These are phyloP conservation scores for Arxiozyma slooffiae DNA, from an alignment of 1,139 yeast genomes.

Conservation along the genomic window DNA sequence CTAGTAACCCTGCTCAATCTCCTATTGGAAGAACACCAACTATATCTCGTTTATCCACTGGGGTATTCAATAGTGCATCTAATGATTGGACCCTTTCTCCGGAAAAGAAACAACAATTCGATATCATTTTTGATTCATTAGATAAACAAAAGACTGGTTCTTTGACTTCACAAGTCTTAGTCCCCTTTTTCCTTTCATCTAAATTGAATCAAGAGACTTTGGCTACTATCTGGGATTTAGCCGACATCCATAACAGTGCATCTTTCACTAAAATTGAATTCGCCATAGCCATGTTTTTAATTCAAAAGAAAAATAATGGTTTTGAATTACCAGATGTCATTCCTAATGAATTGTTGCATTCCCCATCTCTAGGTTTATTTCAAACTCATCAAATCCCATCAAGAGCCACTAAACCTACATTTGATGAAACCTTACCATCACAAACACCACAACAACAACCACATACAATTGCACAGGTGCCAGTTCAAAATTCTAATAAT, in stretches of 20 bases:
- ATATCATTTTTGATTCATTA: slow-evolving; percentile 62
- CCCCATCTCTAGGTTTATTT: slow-evolving; percentile 28
- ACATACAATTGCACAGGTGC: slow-evolving; percentile 14
- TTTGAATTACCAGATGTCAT: slow-evolving; percentile 61
- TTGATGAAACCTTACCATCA: slow-evolving; percentile 12
- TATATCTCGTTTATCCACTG: slow-evolving; percentile 26
- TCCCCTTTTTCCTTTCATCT: slow-evolving; percentile 80
- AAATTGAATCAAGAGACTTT: slow-evolving; percentile 74
- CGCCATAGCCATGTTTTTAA: slow-evolving; percentile 86
- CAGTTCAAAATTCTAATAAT: slow-evolving; percentile 31
- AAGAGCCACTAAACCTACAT: slow-evolving; percentile 27
- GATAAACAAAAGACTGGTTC: slow-evolving; percentile 58
- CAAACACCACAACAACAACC: no score
- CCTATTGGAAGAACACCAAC: slow-evolving; percentile 18
- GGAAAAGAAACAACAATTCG: slow-evolving; percentile 68
- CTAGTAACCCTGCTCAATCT: neutral
- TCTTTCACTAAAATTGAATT: slow-evolving; percentile 72
- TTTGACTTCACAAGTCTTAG: slow-evolving; percentile 72
- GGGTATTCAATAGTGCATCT: slow-evolving; percentile 46
- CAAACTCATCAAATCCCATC: slow-evolving; percentile 14
- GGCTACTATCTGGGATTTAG: slow-evolving; percentile 89
- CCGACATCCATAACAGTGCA: slow-evolving; percentile 85
- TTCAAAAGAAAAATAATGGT: slow-evolving; percentile 75
- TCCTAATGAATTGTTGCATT: slow-evolving; percentile 43
- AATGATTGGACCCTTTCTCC: slow-evolving; percentile 62